These are phyloP conservation scores for Metschnikowia hibisci DNA, from an alignment of 805 yeast genomes.

Conservation along the genomic window DNA sequence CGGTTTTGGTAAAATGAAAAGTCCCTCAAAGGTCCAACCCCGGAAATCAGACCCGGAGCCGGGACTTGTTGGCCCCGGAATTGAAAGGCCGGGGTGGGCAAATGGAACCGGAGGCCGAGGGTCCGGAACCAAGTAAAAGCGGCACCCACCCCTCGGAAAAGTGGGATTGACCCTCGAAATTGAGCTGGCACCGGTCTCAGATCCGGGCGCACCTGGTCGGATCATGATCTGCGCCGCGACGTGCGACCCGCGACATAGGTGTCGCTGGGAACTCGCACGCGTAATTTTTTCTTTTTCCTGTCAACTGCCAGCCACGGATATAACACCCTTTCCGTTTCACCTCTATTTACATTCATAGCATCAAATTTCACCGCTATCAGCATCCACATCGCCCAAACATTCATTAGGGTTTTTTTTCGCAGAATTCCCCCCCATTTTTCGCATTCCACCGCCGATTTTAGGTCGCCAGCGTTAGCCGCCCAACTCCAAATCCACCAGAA, in stretches of 20 bases:
- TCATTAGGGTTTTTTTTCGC: background rate
- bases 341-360: background rate
- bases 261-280: slow-evolving; percentile 6
- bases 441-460: background rate
- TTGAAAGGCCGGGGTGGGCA: no score
- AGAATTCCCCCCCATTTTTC: background rate
- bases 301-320: slow-evolving; percentile 4
- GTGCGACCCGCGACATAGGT: slow-evolving; percentile 5
- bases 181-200: background rate
- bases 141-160: background rate
- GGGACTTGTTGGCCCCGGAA: no score
- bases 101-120: background rate
- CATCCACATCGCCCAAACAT: background rate
- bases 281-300: slow-evolving; percentile 5
- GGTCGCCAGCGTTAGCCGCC: background rate
- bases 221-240: slow-evolving; percentile 5
- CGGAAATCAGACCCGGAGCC: no score
- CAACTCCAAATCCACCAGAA: background rate
- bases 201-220: background rate
- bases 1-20: no score
- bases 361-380: background rate
- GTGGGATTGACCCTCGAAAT: background rate
- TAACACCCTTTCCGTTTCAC: background rate
- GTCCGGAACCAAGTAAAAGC: no score
- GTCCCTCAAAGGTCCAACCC: no score